These are phyloP conservation scores for Penicillium sp. DNA, from an alignment of 2,329 filamentous ascomycete species.

Conservation along the genomic window DNA sequence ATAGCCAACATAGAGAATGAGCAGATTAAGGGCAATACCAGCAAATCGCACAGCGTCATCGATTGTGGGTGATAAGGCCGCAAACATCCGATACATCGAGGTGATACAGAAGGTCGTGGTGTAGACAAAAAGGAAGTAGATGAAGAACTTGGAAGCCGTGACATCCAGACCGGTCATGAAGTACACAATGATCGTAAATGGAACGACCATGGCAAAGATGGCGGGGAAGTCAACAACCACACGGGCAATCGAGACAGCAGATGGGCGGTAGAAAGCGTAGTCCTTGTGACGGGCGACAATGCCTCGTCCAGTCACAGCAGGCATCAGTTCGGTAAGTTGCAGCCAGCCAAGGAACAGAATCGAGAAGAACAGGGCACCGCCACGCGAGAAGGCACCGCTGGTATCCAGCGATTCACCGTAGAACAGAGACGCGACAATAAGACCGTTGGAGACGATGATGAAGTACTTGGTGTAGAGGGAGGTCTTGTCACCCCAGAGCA, in stretches of 20 bases:
- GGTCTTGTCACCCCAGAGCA: constrained; percentile 73
- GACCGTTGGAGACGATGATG: constrained; percentile 71
- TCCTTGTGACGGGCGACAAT: constrained; percentile 70
- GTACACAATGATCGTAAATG: constrained; percentile 66
- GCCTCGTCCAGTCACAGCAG: constrained; percentile 69
- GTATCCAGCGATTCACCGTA: constrained; percentile 66
- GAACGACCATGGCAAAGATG: constrained; percentile 58
- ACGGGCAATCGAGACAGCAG: constrained; percentile 63
- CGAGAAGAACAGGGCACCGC: constrained; percentile 67
- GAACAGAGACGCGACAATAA: constrained; percentile 80
- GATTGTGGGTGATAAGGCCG: constrained; percentile 63
- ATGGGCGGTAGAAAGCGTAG: constrained; percentile 71
- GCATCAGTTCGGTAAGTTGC: constrained; percentile 76
- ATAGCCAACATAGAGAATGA: constrained; percentile 67
- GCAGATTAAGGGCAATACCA: constrained; percentile 61
- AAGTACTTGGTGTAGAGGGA: constrained; percentile 78
- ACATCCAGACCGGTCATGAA: constrained; percentile 64
- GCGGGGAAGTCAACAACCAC: constrained; percentile 66
- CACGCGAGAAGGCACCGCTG: constrained; percentile 63
- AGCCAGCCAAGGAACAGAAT: constrained; percentile 70
- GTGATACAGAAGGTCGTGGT: constrained; percentile 64
- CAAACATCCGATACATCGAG: constrained; percentile 67
- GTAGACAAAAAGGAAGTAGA: constrained; percentile 66
- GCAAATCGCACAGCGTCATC: constrained; percentile 68
- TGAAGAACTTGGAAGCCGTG: constrained; percentile 65